Conservation (phyloP, 2,329 filamentous ascomycete genomes). For the Blastomyces parvus region DNA sequence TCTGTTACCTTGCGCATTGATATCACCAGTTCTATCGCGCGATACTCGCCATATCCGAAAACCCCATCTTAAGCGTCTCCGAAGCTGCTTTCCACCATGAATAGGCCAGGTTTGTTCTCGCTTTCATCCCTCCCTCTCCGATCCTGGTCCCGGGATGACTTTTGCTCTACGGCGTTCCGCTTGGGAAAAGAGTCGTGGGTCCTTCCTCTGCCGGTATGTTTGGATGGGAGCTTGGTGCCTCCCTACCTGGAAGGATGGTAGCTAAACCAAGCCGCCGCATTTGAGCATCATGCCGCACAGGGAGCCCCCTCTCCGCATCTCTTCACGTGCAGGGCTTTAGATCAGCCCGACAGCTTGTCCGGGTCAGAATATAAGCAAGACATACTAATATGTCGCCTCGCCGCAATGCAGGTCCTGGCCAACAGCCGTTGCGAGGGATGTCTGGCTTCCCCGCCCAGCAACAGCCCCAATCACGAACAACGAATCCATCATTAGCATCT, state of each 20-base stretch:
- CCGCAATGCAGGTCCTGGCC: slow-evolving; percentile 35
- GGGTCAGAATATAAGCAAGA: background rate
- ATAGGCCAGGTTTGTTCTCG: slow-evolving; percentile 39
- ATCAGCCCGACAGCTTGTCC: background rate
- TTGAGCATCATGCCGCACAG: background rate
- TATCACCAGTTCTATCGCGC: background rate
- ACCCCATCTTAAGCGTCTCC: slow-evolving; percentile 11
- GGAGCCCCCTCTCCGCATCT: background rate
- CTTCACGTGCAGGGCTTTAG: background rate
- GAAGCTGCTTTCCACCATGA: slow-evolving; percentile 30
- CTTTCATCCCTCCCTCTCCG: slow-evolving; percentile 20
- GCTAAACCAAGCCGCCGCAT: slow-evolving; percentile 2
- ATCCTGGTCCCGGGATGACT: slow-evolving; percentile 15
- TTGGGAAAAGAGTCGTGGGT: background rate
- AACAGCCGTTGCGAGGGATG: slow-evolving; percentile 45
- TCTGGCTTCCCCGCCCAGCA: slow-evolving; percentile 46
- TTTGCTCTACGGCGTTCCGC: slow-evolving; percentile 14
- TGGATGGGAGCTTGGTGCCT: background rate
- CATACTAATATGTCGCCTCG: slow-evolving; percentile 13
- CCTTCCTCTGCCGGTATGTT: background rate
- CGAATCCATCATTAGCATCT: slow-evolving; percentile 40
- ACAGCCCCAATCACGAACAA: slow-evolving; percentile 34
- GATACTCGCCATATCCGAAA: background rate
- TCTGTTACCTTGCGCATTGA: background rate
- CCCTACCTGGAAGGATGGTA: background rate